phyloP scores from a whole-genome alignment of 768 basidiomycete species.

The Trametes sanguinea region DNA sequence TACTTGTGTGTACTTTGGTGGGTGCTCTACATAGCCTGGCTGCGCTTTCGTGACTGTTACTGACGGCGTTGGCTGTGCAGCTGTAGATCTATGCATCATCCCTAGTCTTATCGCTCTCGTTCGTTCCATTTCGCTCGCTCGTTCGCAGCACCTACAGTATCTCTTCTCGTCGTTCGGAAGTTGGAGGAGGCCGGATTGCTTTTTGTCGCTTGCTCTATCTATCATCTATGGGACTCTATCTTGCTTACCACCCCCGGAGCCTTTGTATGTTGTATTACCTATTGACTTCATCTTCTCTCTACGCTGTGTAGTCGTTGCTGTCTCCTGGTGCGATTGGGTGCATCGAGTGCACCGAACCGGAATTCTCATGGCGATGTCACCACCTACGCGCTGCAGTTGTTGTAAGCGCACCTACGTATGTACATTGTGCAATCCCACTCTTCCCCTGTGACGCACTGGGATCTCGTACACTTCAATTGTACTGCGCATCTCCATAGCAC shows the following conservation, averaged over 20 bases:
- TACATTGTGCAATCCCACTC: too few relatives aligned
- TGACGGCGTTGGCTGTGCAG: slow-evolving; percentile 5
- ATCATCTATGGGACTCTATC: slow-evolving; percentile 17
- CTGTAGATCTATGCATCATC: background rate
- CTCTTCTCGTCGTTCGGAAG: background rate
- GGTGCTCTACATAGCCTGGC: background rate
- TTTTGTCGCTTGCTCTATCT: slow-evolving; percentile 5
- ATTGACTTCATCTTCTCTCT: too few relatives aligned
- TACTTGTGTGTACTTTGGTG: slow-evolving; percentile 5
- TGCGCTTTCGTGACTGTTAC: background rate
- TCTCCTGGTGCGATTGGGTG: too few relatives aligned
- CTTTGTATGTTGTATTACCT: background rate
- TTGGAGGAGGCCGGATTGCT: slow-evolving; percentile 1
- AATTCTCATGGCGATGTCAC: too few relatives aligned
- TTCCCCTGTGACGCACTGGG: too few relatives aligned
- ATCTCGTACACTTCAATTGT: too few relatives aligned
- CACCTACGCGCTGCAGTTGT: too few relatives aligned
- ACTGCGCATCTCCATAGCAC: too few relatives aligned
- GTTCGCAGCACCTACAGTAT: background rate
- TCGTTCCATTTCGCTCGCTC: background rate
- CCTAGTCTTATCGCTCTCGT: background rate
- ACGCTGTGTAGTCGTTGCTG: too few relatives aligned
- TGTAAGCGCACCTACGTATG: too few relatives aligned
- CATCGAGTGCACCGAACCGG: too few relatives aligned
- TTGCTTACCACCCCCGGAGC: slow-evolving; percentile 1